phyloP scores from a whole-genome alignment of 495 filamentous ascomycete species.

The Neurospora terricola region DNA sequence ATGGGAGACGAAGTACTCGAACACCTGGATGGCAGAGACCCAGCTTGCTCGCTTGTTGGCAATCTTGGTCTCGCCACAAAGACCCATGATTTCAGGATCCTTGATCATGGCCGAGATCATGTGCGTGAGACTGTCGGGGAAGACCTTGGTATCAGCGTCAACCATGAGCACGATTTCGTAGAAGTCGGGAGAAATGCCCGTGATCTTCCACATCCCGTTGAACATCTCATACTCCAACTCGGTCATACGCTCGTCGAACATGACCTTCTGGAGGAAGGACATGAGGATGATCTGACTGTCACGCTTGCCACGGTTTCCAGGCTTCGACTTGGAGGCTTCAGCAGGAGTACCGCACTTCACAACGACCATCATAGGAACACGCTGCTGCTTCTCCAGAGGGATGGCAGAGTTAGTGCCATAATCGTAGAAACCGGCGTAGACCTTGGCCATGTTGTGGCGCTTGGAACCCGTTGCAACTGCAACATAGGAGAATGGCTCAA shows the following conservation, averaged over 20 bases:
- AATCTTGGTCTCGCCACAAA: slow-evolving; percentile 98
- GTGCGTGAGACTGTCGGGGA: slow-evolving; percentile 94
- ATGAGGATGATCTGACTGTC: slow-evolving; percentile 98
- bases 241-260: slow-evolving; percentile 99
- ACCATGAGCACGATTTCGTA: slow-evolving; percentile 98
- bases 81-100: slow-evolving; percentile 97
- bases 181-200: slow-evolving; percentile 93
- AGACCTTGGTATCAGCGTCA: slow-evolving; percentile 97
- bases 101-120: slow-evolving; percentile 99
- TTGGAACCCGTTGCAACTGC: slow-evolving; percentile 94
- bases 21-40: slow-evolving; percentile 99
- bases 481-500: slow-evolving; percentile 86
- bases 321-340: slow-evolving; percentile 69
- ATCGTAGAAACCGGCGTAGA: slow-evolving; percentile 96
- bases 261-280: slow-evolving; percentile 99
- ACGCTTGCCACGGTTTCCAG: slow-evolving; percentile 94
- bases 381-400: slow-evolving; percentile 80
- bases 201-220: slow-evolving; percentile 97
- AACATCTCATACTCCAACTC: slow-evolving; percentile 99
- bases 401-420: slow-evolving; percentile 76
- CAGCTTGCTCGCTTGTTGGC: slow-evolving; percentile 92
- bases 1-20: slow-evolving; percentile 99
- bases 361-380: slow-evolving; percentile 97
- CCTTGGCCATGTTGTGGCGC: slow-evolving; percentile 98
- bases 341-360: slow-evolving; percentile 94